phyloP scores from a whole-genome alignment of 257 asterid genomes.

The Gentiana dahurica region DNA sequence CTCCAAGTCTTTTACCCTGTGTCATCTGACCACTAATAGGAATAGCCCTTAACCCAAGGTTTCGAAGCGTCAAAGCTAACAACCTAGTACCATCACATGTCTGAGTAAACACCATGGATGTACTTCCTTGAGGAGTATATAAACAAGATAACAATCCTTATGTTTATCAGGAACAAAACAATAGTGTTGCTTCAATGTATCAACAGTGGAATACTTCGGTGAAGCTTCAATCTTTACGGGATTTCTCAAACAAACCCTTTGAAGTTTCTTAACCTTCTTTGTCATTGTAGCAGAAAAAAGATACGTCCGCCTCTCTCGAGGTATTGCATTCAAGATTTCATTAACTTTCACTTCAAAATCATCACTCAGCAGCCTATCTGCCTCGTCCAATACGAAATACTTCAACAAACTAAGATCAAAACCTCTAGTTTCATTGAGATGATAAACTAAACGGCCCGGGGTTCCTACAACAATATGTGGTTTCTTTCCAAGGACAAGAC shows the following conservation, averaged over 20 bases:
- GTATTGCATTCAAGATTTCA: slow-evolving; percentile 60
- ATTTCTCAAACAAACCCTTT: slow-evolving; percentile 82
- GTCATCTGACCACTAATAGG: no score
- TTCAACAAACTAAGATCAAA: slow-evolving; percentile 62
- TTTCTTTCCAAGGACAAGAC: slow-evolving; percentile 61
- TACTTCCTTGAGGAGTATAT: no score
- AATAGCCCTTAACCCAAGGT: no score
- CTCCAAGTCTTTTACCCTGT: no score
- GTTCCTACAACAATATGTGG: slow-evolving; percentile 88
- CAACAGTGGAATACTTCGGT: slow-evolving; percentile 83
- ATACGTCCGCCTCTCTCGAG: slow-evolving; percentile 75
- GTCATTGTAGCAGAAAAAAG: slow-evolving; percentile 98
- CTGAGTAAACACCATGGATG: no score
- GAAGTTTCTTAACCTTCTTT: slow-evolving; percentile 84
- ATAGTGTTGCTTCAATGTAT: slow-evolving; percentile 77
- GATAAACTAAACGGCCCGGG: slow-evolving; percentile 91
- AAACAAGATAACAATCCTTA: slow-evolving; percentile 28
- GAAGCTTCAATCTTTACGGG: slow-evolving; percentile 95
- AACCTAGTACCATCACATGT: no score
- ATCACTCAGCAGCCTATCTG: slow-evolving; percentile 80
- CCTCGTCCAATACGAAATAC: slow-evolving; percentile 92
- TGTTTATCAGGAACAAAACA: slow-evolving; percentile 70
- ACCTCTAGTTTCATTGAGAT: slow-evolving; percentile 82
- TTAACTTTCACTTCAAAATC: slow-evolving; percentile 80
- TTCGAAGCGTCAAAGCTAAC: no score